Evolutionary conservation across 1,139 yeast genomes (phyloP).

Genomic region (Diutina siamensis): DNA sequence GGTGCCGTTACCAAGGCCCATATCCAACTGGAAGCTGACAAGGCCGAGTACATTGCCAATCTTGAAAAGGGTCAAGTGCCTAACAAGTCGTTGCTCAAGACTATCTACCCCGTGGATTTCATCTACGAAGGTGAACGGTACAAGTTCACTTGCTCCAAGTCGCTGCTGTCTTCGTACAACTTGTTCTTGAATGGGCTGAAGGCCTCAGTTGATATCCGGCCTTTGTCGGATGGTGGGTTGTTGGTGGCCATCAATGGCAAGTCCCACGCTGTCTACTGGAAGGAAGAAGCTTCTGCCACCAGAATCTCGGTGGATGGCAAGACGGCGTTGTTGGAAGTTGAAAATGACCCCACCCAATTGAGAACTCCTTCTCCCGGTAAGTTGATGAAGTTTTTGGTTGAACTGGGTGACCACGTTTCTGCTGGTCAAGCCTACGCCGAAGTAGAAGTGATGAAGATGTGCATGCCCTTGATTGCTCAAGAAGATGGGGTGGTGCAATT

Average conservation of each 20-base stretch:
- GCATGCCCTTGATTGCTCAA: constrained; percentile 83
- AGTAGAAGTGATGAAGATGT: constrained; percentile 99
- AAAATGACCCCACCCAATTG: constrained; percentile 96
- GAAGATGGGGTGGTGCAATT: constrained; percentile 90
- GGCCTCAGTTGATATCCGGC: constrained; percentile 75
- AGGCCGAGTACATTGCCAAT: constrained; percentile 54
- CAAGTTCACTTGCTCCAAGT: constrained; percentile 90
- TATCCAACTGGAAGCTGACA: constrained; percentile 62
- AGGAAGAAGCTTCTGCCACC: constrained; percentile 95
- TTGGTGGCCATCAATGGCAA: constrained; percentile 82
- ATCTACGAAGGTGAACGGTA: constrained; percentile 89
- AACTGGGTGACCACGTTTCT: constrained; percentile 84
- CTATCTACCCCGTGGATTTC: constrained; percentile 86
- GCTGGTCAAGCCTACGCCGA: constrained; percentile 96
- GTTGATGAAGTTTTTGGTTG: constrained; percentile 84
- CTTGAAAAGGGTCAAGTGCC: constrained; percentile 96
- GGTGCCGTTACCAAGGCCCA: constrained; percentile 97
- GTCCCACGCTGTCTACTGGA: constrained; percentile 93
- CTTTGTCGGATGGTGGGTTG: constrained; percentile 89
- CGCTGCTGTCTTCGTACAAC: constrained; percentile 75
- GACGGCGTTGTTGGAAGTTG: constrained; percentile 86
- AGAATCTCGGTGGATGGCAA: constrained; percentile 90
- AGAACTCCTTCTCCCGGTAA: constrained; percentile 99
- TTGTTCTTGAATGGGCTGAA: constrained; percentile 89
- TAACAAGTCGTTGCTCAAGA: constrained; percentile 63